Base-by-base conservation (phyloP, 2,329 filamentous ascomycete species). In the Arthrinium puccinioides region DNA sequence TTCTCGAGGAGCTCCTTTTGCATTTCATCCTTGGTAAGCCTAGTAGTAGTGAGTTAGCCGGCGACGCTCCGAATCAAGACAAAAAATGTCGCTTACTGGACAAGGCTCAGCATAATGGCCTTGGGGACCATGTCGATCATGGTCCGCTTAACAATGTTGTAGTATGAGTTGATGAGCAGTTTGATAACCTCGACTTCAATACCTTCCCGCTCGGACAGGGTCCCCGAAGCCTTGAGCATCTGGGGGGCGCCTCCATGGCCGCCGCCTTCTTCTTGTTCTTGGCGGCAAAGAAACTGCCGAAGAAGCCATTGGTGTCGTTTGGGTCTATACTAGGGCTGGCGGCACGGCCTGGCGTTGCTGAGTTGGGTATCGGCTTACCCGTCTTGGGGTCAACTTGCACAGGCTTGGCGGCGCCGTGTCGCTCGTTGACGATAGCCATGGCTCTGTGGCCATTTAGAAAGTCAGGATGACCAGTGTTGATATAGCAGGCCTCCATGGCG, bases 231-330 rank as follows among this genome's bases (percentile, higher is more conserved):
- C 70, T 96, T 98, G 40, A 98, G 78, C 28, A 80, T 90, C 21
- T 79, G 44, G 92, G 92, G 26, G 92, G 92, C 11, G 92, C 74
- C 61, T 98, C 92, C 92, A 98, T 98, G 32, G 90, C 89, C n/a
- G 92, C 92, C 67, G 94, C 94, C 82, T 96, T 97, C 78, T 98
- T 98, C 81, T 97, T 98, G 70, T 97, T 98, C 78, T 97, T 98
- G 57, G 87, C 89, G 9, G 92, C 87, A 59, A 96, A 98, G 76
- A 98, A 98, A 55, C 87, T 94, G 50, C 92, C 92, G 53, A 98
- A 98, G 75, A 98, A 98, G 42, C 74, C 69, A 56, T 86, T 86
- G 37, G 62, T 47, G 35, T 56, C 61, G 43, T 61, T 63, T 20
- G 63, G 66, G 24, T 67, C 64, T 37, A 87, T 67, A 26, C 82